Evolutionary conservation across 345 rosid genomes (phyloP), one percentile per base, ranked within the genome.

Genomic region (Euphorbia pulcherrima): DNA sequence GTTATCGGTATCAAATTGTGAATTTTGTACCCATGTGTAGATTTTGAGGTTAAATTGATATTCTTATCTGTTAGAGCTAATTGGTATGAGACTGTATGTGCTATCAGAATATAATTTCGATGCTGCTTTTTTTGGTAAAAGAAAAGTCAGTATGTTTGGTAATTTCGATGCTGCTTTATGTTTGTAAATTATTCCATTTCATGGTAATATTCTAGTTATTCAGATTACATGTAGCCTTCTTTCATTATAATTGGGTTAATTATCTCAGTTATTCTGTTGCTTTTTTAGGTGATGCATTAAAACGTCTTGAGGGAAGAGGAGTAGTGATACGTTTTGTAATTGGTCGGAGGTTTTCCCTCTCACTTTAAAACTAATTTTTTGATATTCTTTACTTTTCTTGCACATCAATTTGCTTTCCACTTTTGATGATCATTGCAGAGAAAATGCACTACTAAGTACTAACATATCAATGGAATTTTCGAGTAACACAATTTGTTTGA

Each of bases 261-360:
- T 10, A 5, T 9, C 5, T 8, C 37, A 13, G 39, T 9, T 37
- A n/a, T 59, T 4, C 55, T 70, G 28, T 60, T 67, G 64, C 17
- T 70, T 62, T 67, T 67, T 40, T 53, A 94, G 97, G 83, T 79
- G 92, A 89, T 74, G 90, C 92, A 13, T 81, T 94, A 39, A 85
- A 53, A 69, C 87, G 88, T 70, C 99, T 91, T 26, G 93, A 94
- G 80, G 92, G 89, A 74, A 89, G 95, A 81, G 99, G 97, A 76
- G 74, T 94, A 53, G 75, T 91, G 68, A 79, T 94, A 71, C 91
- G 97, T 56, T 94, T 91, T 80, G 92, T 94, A 69, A 81, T 94
- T 85, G 97, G 99, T 65, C 92, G 92, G 68, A 94, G 99, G 99
- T 94, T 78, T 74, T 63, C 41, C 50, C 50, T 48, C 78, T 24